phyloP scores from a whole-genome alignment of 2,329 filamentous ascomycete species.

The Neocucurbitaria cava region DNA sequence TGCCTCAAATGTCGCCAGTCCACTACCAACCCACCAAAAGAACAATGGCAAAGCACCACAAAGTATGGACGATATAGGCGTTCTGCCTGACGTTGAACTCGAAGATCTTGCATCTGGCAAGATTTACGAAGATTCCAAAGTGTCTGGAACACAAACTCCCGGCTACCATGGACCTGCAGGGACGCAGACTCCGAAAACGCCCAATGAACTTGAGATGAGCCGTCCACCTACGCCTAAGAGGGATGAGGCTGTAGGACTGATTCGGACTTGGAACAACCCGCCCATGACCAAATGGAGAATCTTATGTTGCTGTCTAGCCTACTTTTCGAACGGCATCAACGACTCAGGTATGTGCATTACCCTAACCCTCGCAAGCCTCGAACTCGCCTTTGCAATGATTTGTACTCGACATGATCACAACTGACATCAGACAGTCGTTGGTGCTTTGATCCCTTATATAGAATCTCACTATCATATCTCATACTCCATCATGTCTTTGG shows the following conservation, averaged over 20 bases:
- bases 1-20: slow-evolving; percentile 43
- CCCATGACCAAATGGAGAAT: slow-evolving; percentile 75
- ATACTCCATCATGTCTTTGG: slow-evolving; percentile 79
- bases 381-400: too few species aligned
- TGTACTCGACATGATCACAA: neutral
- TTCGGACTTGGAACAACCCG: slow-evolving; percentile 65
- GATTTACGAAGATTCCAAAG: slow-evolving; percentile 27
- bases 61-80: slow-evolving; percentile 18
- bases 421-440: slow-evolving; percentile 58
- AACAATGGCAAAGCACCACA: slow-evolving; percentile 18
- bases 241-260: slow-evolving; percentile 52
- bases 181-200: slow-evolving; percentile 39
- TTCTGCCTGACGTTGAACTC: slow-evolving; percentile 44
- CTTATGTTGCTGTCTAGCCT: slow-evolving; percentile 68
- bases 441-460: slow-evolving; percentile 82
- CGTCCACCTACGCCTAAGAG: slow-evolving; percentile 56
- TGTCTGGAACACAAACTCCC: slow-evolving; percentile 16
- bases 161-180: slow-evolving; percentile 15
- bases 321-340: slow-evolving; percentile 73
- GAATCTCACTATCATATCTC: slow-evolving; percentile 77
- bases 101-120: slow-evolving; percentile 34
- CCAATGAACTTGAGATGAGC: slow-evolving; percentile 62
- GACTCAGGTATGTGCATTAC: slow-evolving; percentile 64
- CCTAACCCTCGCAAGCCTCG: too few species aligned
- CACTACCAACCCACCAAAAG: slow-evolving; percentile 47